Base-by-base conservation (phyloP, 805 yeast species). In the Kluyveromyces nonfermentans region DNA sequence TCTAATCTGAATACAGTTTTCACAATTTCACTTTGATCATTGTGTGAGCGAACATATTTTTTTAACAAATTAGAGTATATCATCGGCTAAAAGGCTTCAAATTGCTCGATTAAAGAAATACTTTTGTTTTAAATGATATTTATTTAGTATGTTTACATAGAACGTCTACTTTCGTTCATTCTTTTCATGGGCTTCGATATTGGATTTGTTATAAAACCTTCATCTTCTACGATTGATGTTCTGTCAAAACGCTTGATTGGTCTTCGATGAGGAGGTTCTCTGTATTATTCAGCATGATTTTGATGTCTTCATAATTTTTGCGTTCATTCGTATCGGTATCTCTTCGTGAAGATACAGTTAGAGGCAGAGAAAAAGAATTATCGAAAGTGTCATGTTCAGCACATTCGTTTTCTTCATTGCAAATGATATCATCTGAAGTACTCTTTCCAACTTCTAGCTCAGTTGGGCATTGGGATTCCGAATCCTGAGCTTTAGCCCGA, bases 331-430 rank as follows among this genome's bases (percentile, higher is more conserved):
- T 37, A 16, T 25, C 17, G 19, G 40, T 37, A 14, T 37, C 34
- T 33, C 41, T 25, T 25, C 30, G 30, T 16, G 52, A 44, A 32
- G 47, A 43, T 34, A 64, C 62, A 41, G 60, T 73, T 50, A 52
- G 57, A 35, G 80, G 80, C 41, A 75, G 52, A 1, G 79, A 73
- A 53, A 75, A 75, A 1, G 80, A 74, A 50, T 73, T 75, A 47
- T 75, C 77, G 31, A 48, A 47, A n/a, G 40, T 42, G 18, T 44
- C 49, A 33, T 46, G 36, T 4, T 48, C 46, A 2, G 43, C 50
- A 7, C 37, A 44, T 12, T 46, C 48, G 20, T 45, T 52, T 15
- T 35, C 30, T 25, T 25, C 30, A 25, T 25, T 25, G 12, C 30
- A 10, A 25, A 25, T 14, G 12, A 3, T 10, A 25, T 25, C 30